These are phyloP conservation scores for Marchantia paleacea DNA, from an alignment of 225 moss, liverwort and hornwort species.

Conservation along the genomic window DNA sequence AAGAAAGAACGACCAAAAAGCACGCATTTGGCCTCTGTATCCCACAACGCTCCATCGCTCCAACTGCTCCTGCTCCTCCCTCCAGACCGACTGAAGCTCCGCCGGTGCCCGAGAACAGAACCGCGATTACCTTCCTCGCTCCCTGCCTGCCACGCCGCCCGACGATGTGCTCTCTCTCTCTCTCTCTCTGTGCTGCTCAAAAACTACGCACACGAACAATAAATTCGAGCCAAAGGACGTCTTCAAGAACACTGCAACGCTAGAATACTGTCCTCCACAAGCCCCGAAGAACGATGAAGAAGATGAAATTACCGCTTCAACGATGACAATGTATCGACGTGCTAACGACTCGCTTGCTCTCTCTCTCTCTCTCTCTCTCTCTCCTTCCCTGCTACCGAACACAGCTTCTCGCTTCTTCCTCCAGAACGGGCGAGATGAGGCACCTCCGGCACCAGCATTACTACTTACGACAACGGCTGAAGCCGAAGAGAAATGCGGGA, in stretches of 20 bases:
- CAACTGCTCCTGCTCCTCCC: background rate
- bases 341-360: background rate
- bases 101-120: too few species aligned
- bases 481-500: too few species aligned
- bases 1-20: background rate
- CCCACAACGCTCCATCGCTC: conserved; percentile 1
- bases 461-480: background rate
- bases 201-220: too few species aligned
- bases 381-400: background rate
- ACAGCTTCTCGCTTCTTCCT: background rate
- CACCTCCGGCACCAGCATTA: background rate
- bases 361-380: background rate
- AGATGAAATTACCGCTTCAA: background rate
- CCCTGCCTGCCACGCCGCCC: background rate
- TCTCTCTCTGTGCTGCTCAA: background rate
- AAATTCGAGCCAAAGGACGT: too few species aligned
- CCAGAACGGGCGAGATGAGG: background rate
- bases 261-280: background rate
- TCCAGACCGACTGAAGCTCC: background rate
- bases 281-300: background rate
- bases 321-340: conserved; percentile 1
- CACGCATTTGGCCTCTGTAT: background rate
- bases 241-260: background rate
- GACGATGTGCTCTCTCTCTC: background rate
- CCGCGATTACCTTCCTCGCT: too few species aligned